Evolutionary conservation across 140 eudicot species (phyloP).

Genomic region (Flaveria floridana): DNA sequence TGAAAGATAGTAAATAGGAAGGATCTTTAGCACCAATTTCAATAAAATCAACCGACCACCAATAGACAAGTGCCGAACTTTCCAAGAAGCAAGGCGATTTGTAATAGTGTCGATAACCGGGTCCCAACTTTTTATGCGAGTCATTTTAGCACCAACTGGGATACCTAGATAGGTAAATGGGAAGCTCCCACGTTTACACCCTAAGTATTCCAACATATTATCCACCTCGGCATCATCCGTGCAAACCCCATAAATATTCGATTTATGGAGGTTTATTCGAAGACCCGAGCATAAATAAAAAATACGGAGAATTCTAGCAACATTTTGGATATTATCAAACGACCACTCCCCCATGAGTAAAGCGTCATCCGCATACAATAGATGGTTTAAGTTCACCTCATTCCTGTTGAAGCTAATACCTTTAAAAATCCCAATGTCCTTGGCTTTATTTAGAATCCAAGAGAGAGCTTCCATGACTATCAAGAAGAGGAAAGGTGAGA

Average conservation of each 20-base stretch:
- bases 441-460: too few species aligned
- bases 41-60: background rate
- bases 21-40: background rate
- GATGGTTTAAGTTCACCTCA: too few species aligned
- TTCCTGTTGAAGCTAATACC: background rate
- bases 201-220: background rate
- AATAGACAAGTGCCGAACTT: background rate
- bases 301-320: too few species aligned
- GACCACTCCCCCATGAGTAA: too few species aligned
- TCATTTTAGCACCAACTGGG: background rate
- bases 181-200: background rate
- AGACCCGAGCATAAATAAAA: too few species aligned
- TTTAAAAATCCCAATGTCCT: background rate
- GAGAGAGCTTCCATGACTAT: too few species aligned
- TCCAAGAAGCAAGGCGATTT: background rate
- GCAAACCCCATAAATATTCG: background rate
- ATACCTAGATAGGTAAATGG: too few species aligned
- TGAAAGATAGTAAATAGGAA: too few species aligned
- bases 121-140: background rate
- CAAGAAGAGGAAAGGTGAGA: too few species aligned
- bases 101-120: background rate
- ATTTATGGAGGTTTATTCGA: too few species aligned
- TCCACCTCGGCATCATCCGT: background rate
- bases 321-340: too few species aligned
- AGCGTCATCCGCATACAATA: too few species aligned